Conservation (phyloP, 2,329 filamentous ascomycete species). For the Penicillium sp. region DNA sequence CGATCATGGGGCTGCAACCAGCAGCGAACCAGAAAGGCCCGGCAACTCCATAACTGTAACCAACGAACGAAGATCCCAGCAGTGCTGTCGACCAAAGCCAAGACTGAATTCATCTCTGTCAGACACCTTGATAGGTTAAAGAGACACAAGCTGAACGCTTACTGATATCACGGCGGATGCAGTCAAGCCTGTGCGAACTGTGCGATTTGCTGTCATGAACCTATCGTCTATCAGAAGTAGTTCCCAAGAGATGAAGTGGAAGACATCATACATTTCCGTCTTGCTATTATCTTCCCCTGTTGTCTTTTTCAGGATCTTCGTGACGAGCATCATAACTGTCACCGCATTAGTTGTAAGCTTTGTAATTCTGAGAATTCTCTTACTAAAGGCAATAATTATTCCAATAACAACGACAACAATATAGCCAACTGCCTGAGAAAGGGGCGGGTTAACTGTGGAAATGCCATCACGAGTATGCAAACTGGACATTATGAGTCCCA, state of each 20-base stretch:
- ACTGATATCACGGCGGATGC: constrained; percentile 59
- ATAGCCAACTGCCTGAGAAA: constrained; percentile 48
- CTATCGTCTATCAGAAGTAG: too few relatives aligned
- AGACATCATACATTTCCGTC: constrained; percentile 61
- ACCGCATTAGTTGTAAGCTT: neutral
- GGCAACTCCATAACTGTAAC: constrained; percentile 59
- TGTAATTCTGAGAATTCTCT: neutral
- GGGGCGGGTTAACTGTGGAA: constrained; percentile 34
- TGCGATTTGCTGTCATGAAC: constrained; percentile 60
- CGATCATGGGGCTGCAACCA: constrained; percentile 60
- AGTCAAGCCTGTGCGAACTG: constrained; percentile 56
- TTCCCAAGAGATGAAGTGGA: too few relatives aligned
- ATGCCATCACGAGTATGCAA: constrained; percentile 21
- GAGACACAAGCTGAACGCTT: constrained; percentile 7
- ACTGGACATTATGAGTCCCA: constrained; percentile 15
- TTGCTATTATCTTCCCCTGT: constrained; percentile 57
- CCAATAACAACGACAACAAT: constrained; percentile 48
- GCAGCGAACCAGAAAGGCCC: constrained; percentile 64
- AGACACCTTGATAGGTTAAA: neutral
- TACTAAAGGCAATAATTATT: constrained; percentile 46
- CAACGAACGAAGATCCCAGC: constrained; percentile 55
- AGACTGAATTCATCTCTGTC: constrained; percentile 31
- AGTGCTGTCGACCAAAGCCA: constrained; percentile 62
- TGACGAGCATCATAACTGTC: constrained; percentile 53
- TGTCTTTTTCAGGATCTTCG: constrained; percentile 53